Evolutionary conservation across 805 yeast genomes (phyloP).

Genomic region (Wickerhamiella spandovensis): DNA sequence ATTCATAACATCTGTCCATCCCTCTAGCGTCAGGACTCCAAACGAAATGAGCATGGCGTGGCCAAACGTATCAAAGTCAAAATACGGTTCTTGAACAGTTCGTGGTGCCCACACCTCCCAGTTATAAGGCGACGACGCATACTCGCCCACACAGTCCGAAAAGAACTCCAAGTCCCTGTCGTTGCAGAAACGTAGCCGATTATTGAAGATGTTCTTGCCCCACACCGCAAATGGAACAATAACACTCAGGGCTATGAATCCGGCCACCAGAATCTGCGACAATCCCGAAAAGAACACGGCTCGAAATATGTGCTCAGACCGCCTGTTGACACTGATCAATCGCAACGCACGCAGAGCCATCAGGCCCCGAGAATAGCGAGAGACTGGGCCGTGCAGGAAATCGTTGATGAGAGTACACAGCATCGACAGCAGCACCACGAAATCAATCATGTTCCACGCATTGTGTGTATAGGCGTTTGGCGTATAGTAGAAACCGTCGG

Average conservation of each 20-base stretch:
- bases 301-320: constrained; percentile 66
- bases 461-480: constrained; percentile 75
- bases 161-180: constrained; percentile 31
- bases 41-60: constrained; percentile 57
- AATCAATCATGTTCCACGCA: constrained; percentile 75
- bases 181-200: constrained; percentile 56
- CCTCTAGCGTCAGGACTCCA: constrained; percentile 81
- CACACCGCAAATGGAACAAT: constrained; percentile 79
- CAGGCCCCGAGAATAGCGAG: constrained; percentile 64
- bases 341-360: constrained; percentile 81
- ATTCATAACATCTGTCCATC: constrained; percentile 74
- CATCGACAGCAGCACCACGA: constrained; percentile 58
- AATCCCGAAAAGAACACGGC: constrained; percentile 71
- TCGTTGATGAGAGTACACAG: constrained; percentile 55
- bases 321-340: constrained; percentile 60
- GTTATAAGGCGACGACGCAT: constrained; percentile 37
- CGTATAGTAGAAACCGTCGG: constrained; percentile 72
- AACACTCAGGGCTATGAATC: constrained; percentile 52
- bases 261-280: constrained; percentile 53
- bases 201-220: constrained; percentile 74
- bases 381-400: constrained; percentile 34
- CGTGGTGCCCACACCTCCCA: constrained; percentile 76
- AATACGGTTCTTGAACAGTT: constrained; percentile 45
- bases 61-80: constrained; percentile 57
- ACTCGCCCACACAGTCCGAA: constrained; percentile 51